Evolutionary conservation across 2,329 filamentous ascomycete species (phyloP).

Genomic region (Amylocarpus encephaloides): DNA sequence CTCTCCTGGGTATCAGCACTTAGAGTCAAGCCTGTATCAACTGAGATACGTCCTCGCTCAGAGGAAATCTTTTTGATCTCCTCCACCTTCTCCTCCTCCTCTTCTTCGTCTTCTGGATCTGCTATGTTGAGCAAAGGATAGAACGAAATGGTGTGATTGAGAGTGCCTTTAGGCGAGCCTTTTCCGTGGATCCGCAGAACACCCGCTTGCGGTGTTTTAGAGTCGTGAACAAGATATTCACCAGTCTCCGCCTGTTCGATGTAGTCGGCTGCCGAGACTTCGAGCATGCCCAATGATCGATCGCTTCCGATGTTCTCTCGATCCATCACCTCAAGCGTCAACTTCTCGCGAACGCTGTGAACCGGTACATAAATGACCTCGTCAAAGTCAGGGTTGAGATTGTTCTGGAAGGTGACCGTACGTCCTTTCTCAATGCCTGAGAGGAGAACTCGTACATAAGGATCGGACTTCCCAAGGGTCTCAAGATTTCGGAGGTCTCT

Average conservation of each 20-base stretch:
- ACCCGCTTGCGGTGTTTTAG: slow-evolving; percentile 61
- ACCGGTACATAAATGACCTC: slow-evolving; percentile 92
- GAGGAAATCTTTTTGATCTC: slow-evolving; percentile 17
- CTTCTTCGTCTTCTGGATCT: slow-evolving; percentile 81
- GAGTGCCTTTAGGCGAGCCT: slow-evolving; percentile 67
- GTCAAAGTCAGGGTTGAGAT: slow-evolving; percentile 91
- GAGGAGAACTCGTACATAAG: slow-evolving; percentile 81
- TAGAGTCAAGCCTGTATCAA: slow-evolving; percentile 20
- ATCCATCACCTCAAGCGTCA: slow-evolving; percentile 93
- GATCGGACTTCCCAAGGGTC: slow-evolving; percentile 93
- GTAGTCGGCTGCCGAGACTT: slow-evolving; percentile 72
- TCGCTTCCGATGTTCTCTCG: slow-evolving; percentile 89
- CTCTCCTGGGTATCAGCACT: slow-evolving; percentile 15
- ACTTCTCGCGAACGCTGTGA: slow-evolving; percentile 74
- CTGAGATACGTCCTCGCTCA: slow-evolving; percentile 22
- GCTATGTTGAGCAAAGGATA: slow-evolving; percentile 82
- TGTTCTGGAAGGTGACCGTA: slow-evolving; percentile 94
- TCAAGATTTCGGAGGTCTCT: slow-evolving; percentile 84
- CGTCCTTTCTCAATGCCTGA: slow-evolving; percentile 86
- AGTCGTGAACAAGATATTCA: slow-evolving; percentile 72
- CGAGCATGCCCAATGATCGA: slow-evolving; percentile 74
- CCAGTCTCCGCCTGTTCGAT: slow-evolving; percentile 71
- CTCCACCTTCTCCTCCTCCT: slow-evolving; percentile 38
- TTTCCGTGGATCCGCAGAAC: slow-evolving; percentile 69
- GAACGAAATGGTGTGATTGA: slow-evolving; percentile 82